phyloP scores from a whole-genome alignment of 208 protist species.

The Crithidia bombi region DNA sequence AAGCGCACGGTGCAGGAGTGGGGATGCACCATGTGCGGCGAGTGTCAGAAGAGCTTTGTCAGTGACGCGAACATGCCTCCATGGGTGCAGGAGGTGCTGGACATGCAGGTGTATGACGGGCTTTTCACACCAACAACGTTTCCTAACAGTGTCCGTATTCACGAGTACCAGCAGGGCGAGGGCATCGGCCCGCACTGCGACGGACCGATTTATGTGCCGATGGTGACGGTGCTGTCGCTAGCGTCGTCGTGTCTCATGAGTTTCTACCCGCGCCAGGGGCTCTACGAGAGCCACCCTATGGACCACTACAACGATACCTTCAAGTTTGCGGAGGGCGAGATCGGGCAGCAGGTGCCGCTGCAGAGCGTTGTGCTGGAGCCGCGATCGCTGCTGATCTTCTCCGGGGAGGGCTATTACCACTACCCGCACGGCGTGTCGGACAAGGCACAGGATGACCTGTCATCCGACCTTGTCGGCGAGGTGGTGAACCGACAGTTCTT shows the following conservation, averaged over 20 bases:
- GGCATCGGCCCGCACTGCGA: constrained; percentile 91
- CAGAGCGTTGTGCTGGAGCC: constrained; percentile 87
- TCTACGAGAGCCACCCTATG: constrained; percentile 82
- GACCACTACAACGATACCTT: constrained; percentile 95
- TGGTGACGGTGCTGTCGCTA: constrained; percentile 82
- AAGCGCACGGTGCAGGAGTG: constrained; percentile 92
- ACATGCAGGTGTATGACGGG: constrained; percentile 88
- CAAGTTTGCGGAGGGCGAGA: constrained; percentile 76
- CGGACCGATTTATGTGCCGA: constrained; percentile 89
- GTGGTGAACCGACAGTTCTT: constrained; percentile 84
- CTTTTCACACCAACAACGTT: constrained; percentile 89
- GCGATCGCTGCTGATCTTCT: constrained; percentile 86
- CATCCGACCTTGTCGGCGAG: constrained; percentile 52
- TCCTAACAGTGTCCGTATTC: constrained; percentile 91
- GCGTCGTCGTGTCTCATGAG: constrained; percentile 84
- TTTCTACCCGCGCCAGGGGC: constrained; percentile 83
- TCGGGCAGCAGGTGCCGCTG: constrained; percentile 62
- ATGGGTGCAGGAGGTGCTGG: constrained; percentile 78
- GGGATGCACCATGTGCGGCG: constrained; percentile 89
- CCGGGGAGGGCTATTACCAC: constrained; percentile 81
- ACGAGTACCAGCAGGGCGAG: constrained; percentile 87
- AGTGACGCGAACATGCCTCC: constrained; percentile 85
- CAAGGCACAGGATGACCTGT: constrained; percentile 60
- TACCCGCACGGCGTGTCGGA: constrained; percentile 89
- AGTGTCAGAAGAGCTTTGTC: constrained; percentile 89